Evolutionary conservation across 2,329 filamentous ascomycete genomes (phyloP), one percentile per base, ranked within the genome.

Genomic region (Colletotrichum scovillei): DNA sequence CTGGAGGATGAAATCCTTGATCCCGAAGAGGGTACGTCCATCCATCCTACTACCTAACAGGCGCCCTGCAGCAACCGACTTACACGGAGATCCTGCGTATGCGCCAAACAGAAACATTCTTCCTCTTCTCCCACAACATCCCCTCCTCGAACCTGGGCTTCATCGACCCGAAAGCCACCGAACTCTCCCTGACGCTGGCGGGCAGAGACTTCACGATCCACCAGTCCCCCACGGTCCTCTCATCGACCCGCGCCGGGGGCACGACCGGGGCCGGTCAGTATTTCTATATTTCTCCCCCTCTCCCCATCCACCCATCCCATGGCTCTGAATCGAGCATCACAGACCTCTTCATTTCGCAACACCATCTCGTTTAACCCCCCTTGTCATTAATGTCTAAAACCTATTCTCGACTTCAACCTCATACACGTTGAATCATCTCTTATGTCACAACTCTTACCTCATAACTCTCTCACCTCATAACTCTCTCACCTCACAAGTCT

Each of bases 111-210:
- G 96, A 98, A 85, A 94, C 94, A 5, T 98, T 97, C 79, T 84
- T 95, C 49, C 88, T 98, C 68, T 98, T 97, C 86, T 92, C 94
- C 56, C 91, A 93, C 80, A 84, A 90, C 22, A 90, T 94, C 30
- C 91, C 93, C 0, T 93, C 93, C 14, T 90, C 91, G 67, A 92
- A 95, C 77, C 91, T 98, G 11, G 97, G 96, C 79, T 97, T 98
- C 82, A 85, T 98, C 75, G 92, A 98, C 81, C 86, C 93, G 19
- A 91, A 89, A 75, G 91, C 93, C 11, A 81, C 88, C 1, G 83
- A 85, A 2, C 81, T 98, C 46, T 89, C 94, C 14, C 80, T 98
- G 72, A 88, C 88, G 42, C 88, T 98, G 74, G 90, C 86, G 67
- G 91, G 88, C 68, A 88, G 87, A 65, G 94, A 97, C 79, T 91